Conservation (phyloP, 2,329 filamentous ascomycete species). For the Pseudogymnoascus sp. region DNA sequence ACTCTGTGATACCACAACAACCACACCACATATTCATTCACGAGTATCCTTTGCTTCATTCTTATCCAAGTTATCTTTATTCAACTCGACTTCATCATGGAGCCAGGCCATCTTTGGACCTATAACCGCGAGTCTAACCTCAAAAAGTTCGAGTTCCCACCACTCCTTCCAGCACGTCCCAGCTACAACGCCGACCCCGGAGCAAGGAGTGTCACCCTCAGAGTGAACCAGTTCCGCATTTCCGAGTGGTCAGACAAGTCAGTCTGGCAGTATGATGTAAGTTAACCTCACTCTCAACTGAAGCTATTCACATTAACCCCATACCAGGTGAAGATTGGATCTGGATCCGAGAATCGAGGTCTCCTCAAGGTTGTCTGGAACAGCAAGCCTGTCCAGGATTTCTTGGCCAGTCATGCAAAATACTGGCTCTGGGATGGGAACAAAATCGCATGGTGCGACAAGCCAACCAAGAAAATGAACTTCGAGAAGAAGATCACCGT, state of each 20-base stretch:
- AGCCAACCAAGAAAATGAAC: slow-evolving; percentile 10
- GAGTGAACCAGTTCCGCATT: slow-evolving; percentile 71
- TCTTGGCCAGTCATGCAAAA: slow-evolving; percentile 40
- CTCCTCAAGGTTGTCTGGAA: slow-evolving; percentile 73
- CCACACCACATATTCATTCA: slow-evolving; percentile 28
- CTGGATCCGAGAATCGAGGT: slow-evolving; percentile 52
- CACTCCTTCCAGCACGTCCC: slow-evolving; percentile 37
- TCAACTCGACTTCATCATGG: slow-evolving; percentile 22
- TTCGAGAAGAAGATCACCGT: slow-evolving; percentile 39
- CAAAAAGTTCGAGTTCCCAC: slow-evolving; percentile 19
- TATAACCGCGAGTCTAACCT: slow-evolving; percentile 25
- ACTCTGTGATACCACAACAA: slow-evolving; percentile 14
- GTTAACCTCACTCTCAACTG: slow-evolving; percentile 29
- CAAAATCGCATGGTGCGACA: slow-evolving; percentile 71
- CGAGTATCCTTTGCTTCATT: slow-evolving; percentile 9
- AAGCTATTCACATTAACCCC: slow-evolving; percentile 10
- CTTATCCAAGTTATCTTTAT: slow-evolving; percentile 9
- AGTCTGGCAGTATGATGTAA: slow-evolving; percentile 80
- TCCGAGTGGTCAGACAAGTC: slow-evolving; percentile 48
- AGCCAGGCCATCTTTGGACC: slow-evolving; percentile 23
- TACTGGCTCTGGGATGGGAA: slow-evolving; percentile 73
- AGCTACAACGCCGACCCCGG: slow-evolving; percentile 45
- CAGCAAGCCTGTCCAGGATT: slow-evolving; percentile 49
- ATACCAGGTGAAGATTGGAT: slow-evolving; percentile 57
- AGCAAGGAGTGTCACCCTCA: slow-evolving; percentile 40